Conservation (phyloP, 495 filamentous ascomycete species). For the Pyrenula massariospora region DNA sequence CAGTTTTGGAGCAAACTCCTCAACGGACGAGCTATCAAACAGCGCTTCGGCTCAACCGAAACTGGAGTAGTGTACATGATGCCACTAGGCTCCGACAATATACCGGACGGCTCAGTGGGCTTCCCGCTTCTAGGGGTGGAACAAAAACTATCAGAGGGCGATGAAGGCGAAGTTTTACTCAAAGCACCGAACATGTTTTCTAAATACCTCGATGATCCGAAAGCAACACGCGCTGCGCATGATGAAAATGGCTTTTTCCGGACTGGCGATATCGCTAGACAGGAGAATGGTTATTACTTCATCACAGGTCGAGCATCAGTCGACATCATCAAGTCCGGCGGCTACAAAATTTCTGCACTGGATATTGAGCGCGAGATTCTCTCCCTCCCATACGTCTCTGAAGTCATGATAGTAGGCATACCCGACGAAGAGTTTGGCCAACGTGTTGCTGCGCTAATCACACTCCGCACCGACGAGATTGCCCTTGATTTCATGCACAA, state of each 20-base stretch:
- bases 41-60: constrained; percentile 36
- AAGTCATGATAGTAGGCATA: constrained; percentile 35
- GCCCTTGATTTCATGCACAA: neutral
- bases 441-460: constrained; percentile 34
- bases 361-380: constrained; percentile 33
- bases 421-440: constrained; percentile 33
- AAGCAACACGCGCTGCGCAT: constrained; percentile 14
- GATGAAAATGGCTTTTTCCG: constrained; percentile 31
- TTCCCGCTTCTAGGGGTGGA: constrained; percentile 11
- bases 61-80: constrained; percentile 34
- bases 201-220: constrained; percentile 31
- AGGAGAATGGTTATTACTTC: constrained; percentile 32
- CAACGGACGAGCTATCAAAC: constrained; percentile 22
- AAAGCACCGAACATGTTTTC: constrained; percentile 33
- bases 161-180: constrained; percentile 28
- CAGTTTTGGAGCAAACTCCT: constrained; percentile 32
- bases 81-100: constrained; percentile 18
- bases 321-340: constrained; percentile 33
- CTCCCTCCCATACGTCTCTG: constrained; percentile 21
- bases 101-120: constrained; percentile 32
- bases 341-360: constrained; percentile 33
- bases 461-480: constrained; percentile 7
- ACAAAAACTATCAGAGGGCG: constrained; percentile 1
- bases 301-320: constrained; percentile 35
- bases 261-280: constrained; percentile 34